These are phyloP conservation scores for Leccinum broughii DNA, from an alignment of 768 basidiomycete species.

Conservation along the genomic window DNA sequence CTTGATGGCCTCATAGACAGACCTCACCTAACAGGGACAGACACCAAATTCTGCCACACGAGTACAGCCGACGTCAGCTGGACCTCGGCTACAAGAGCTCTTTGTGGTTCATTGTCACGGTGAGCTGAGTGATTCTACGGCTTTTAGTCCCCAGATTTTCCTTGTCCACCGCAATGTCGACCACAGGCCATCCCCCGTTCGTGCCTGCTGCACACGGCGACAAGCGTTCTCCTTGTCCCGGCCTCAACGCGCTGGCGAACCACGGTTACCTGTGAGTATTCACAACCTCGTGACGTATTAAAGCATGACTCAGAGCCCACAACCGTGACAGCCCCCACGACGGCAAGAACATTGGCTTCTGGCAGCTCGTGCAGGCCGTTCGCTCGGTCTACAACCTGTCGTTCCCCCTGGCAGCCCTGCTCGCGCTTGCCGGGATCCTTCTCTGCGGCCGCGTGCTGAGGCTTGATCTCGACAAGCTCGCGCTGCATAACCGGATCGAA, in stretches of 20 bases:
- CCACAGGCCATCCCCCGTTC: slow-evolving; percentile 24
- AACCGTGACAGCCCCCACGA: slow-evolving; percentile 44
- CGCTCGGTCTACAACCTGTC: slow-evolving; percentile 63
- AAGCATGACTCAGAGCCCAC: slow-evolving; percentile 24
- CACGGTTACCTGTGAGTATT: slow-evolving; percentile 67
- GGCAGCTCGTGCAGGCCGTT: slow-evolving; percentile 49
- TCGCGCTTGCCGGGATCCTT: slow-evolving; percentile 49
- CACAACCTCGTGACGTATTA: not conserved
- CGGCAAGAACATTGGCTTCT: slow-evolving; percentile 51
- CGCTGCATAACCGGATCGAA: slow-evolving; percentile 58
- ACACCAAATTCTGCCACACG: too few relatives aligned
- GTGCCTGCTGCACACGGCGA: slow-evolving; percentile 37
- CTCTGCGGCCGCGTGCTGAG: slow-evolving; percentile 44
- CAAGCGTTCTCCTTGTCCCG: slow-evolving; percentile 69
- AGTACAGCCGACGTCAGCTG: too few relatives aligned
- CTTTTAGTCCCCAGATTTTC: not conserved
- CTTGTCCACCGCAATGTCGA: slow-evolving; percentile 27
- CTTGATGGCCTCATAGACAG: too few relatives aligned
- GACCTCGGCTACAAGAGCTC: too few relatives aligned
- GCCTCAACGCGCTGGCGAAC: slow-evolving; percentile 71
- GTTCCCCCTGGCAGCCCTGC: slow-evolving; percentile 49
- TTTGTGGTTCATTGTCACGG: too few relatives aligned
- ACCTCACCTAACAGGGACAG: too few relatives aligned
- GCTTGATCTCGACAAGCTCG: slow-evolving; percentile 52
- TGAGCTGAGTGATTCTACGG: too few relatives aligned